These are phyloP conservation scores for Scutellaria galericulata DNA, from an alignment of 257 asterid genomes.

Conservation along the genomic window DNA sequence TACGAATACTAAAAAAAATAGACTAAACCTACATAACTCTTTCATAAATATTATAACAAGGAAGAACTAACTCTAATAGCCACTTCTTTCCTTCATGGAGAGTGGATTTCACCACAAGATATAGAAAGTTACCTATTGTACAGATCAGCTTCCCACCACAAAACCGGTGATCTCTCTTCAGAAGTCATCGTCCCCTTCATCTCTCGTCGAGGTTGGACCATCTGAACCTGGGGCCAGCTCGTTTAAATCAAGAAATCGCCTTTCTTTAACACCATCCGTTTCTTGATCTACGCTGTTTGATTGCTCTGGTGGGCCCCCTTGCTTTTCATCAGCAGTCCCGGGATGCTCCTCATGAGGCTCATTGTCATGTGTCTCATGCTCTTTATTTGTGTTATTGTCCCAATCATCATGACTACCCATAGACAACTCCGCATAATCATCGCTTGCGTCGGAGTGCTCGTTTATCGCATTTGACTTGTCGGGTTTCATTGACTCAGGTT, in stretches of 20 bases:
- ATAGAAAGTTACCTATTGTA: conserved; percentile 43
- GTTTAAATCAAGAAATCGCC: conserved; percentile 86
- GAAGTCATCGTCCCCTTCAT: conserved; percentile 57
- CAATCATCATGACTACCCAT: conserved; percentile 58
- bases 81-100: conserved; percentile 53
- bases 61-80: conserved; percentile 46
- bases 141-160: conserved; percentile 48
- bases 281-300: conserved; percentile 48
- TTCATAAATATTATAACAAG: conserved; percentile 21
- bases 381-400: conserved; percentile 38
- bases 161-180: conserved; percentile 38
- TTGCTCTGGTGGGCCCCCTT: conserved; percentile 41
- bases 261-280: conserved; percentile 53
- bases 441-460: conserved; percentile 57
- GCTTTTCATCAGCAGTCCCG: conserved; percentile 48
- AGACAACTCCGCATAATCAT: conserved; percentile 50
- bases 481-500: conserved; percentile 60
- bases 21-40: conserved; percentile 55
- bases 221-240: conserved; percentile 96
- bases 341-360: conserved; percentile 43
- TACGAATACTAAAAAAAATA: conserved; percentile 41
- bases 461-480: conserved; percentile 54
- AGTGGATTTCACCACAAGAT: conserved; percentile 41
- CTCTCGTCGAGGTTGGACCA: conserved; percentile 70
- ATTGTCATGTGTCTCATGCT: conserved; percentile 40